Base-by-base conservation (phyloP, 139 green algal species). In the Edaphochlamys debaryana region DNA sequence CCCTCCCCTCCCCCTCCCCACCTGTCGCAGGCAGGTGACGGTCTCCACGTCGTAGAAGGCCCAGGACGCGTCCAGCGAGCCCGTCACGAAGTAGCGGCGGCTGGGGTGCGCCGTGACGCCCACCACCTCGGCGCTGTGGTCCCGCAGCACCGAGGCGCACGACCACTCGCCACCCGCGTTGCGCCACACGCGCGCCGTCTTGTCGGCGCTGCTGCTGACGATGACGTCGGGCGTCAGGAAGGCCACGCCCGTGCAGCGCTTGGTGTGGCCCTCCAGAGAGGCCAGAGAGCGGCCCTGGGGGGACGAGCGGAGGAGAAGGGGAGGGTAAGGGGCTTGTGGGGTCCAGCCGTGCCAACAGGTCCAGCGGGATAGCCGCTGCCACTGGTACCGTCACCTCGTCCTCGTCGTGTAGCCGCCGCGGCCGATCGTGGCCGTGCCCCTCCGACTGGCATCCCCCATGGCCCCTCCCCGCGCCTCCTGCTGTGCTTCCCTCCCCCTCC, bases 71-170 rank as follows among this genome's bases (percentile, higher is more conserved):
- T 99, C 96, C 15, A 82, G 58, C 22, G 92, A 94, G 6, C 89
- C 95, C 0, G 94, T 95, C 19, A 98, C 89, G 37, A 98, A 94
- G 88, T 97, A 98, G 30, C 94, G 89, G n/a, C 85, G 79, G 54
- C 88, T 93, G 25, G 96, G 91, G 85, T 99, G 96, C 88, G 93
- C 69, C 15, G 88, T 86, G 41, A 98, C 86, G 36, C 87, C 88
- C 22, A 93, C 87, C 64, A 89, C 85, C 79, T 86, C 85, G 4
- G 50, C 82, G 23, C 38, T 72, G 79, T 92, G 89, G 40, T 92
- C 84, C 36, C 69, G 81, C 3, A 93, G 79, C 36, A 69, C 83
- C 25, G 77, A 48, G 30, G 80, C 80, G 76, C 79, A 93, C 41
- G 68, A 80, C 76, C 76, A 82, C 32, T 7, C 34, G 23, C 45